Base-by-base conservation (phyloP, 371 early-diverging fungal species). In the Entomophthora muscae region DNA sequence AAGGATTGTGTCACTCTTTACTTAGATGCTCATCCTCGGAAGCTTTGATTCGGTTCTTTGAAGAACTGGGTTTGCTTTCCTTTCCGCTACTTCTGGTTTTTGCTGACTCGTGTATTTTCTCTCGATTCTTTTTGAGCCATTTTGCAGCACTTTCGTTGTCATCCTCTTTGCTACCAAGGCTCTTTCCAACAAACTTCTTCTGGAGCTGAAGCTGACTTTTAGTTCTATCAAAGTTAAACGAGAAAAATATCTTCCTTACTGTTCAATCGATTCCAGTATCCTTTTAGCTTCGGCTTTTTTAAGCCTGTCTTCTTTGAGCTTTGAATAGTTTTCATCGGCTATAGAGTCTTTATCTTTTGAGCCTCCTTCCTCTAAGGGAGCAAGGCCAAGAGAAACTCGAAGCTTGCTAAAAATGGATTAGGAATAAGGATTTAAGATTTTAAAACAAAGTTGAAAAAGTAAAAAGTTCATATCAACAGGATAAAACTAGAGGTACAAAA, bases 321-420 rank as follows among this genome's bases (percentile, higher is more conserved):
- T 73, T 67, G 71, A 75, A 53, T 73, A 81, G 71, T 90, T 90
- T 0, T 84, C 82, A 52, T 76, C 78, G 13, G 85, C 88, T 32
- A 70, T 66, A 68, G 76, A 65, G 24, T 78, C 75, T 30, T 74
- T 73, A 63, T 76, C 76, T n/a, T 72, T 68, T 29, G 72, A 74
- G 2, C 67, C 72, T 21, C 70, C 79, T 0, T 65, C 70, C 24
- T 77, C 74, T 52, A 88, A 68, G 23, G 85, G 85, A 63, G 80
- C 79, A 30, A 90, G 76, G 32, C 90, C 90, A 1, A 87, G 72
- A 56, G 77, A 78, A 52, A 73, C 74, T 71, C 91, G 79, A 57
- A 86, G 73, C 65, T 76, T 77, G 69, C 80, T 80, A n/a, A n/a
- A n/a, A n/a, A n/a, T n/a, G n/a, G n/a, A n/a, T n/a, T n/a, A n/a